Conservation (phyloP, 768 basidiomycete species). For the Agrocybe pediades region DNA sequence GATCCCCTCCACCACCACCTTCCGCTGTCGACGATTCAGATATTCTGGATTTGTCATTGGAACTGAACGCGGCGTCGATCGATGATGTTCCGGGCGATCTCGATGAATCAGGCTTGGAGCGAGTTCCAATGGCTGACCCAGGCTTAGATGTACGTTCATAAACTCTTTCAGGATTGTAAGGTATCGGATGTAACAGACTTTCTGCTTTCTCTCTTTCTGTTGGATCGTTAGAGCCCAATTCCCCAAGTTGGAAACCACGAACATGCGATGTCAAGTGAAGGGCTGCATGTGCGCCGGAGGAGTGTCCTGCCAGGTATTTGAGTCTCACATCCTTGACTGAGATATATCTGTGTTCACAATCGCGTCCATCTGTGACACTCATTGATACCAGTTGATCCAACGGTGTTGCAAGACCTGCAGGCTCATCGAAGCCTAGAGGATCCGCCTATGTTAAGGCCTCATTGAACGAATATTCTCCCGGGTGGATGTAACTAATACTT, state of each 20-base stretch:
- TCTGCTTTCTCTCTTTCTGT: constrained; percentile 8
- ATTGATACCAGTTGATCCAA: constrained; percentile 72
- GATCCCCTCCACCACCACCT: constrained; percentile 77
- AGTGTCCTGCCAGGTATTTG: constrained; percentile 86
- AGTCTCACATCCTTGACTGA: constrained; percentile 11
- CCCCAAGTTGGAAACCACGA: constrained; percentile 64
- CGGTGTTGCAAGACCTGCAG: constrained; percentile 85
- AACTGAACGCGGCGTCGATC: constrained; percentile 81
- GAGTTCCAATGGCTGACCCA: constrained; percentile 92
- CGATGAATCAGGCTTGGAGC: constrained; percentile 81
- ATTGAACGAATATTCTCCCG: constrained; percentile 10
- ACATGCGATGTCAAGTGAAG: constrained; percentile 56
- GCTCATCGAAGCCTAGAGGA: constrained; percentile 84
- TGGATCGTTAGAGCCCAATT: constrained; percentile 54
- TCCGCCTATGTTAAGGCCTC: constrained; percentile 23
- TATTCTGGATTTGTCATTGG: constrained; percentile 86
- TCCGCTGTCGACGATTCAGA: constrained; percentile 81
- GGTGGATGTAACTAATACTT: not conserved
- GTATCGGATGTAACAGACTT: constrained; percentile 10
- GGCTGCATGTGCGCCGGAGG: constrained; percentile 90
- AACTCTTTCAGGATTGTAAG: constrained; percentile 10
- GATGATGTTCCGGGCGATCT: constrained; percentile 72
- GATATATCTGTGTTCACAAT: constrained; percentile 10
- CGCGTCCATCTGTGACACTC: constrained; percentile 9
- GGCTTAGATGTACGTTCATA: constrained; percentile 72